Evolutionary conservation across 495 filamentous ascomycete genomes (phyloP), one percentile per base, ranked within the genome.

Genomic region (Penicillium odoratum): DNA sequence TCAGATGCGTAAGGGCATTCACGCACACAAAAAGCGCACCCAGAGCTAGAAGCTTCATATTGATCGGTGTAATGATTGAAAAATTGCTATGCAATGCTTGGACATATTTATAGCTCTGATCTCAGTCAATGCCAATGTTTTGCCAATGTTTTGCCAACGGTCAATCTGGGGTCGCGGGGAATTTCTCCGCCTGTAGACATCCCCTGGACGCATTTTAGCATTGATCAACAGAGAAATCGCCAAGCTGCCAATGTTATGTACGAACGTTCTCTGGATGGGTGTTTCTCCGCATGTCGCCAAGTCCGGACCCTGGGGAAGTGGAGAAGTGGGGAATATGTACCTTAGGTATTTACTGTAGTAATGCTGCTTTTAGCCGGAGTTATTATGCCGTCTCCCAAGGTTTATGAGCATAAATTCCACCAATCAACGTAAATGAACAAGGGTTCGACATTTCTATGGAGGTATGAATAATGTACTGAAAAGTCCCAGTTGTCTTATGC

Each of bases 151-250:
- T 30, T 6, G 8, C 44, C 44, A 21, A 21, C 21, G 21, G 26
- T 10, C 44, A 28, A 4, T 13, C 44, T 28, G 21, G 21, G 10
- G 26, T 28, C 21, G 44, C 21, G 44, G 21, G 16, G 34, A 30
- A 59, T 73, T 73, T 73, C 64, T 73, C 70, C 70, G 63, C 70
- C 68, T 73, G 66, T 73, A 57, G 59, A 36, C 66, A 50, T 30
- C 29, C 49, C 30, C 40, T 48, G 29, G 15, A 7, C 26, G 6
- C 2, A 21, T 28, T 7, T 3, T 29, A 7, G 34, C 38, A 31
- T 49, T 48, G 52, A 54, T 62, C 59, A 48, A 28, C 62, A 65
- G 38, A 16, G 34, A 49, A 29, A 43, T 33, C 25, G 47, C 44
- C 28, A 33, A 58, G 55, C 7, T 48, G 15, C 10, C 21, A 28